Evolutionary conservation across 257 asterid species (phyloP).

Genomic region (Ocimum tenuiflorum): DNA sequence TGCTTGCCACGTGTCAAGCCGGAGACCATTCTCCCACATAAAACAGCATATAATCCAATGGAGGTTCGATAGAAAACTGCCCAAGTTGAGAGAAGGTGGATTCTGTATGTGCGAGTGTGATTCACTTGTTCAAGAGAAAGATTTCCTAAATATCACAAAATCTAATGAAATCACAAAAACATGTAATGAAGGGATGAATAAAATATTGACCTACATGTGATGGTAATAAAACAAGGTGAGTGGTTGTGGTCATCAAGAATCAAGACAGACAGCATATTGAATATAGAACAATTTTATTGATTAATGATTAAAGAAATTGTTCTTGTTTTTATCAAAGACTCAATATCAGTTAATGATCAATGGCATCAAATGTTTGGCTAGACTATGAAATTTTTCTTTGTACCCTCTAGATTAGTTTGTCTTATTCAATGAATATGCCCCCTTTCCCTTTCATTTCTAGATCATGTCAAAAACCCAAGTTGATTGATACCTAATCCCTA

Average conservation of each 20-base stretch:
- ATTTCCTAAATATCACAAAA: background rate
- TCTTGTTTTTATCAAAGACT: background rate
- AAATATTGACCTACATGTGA: background rate
- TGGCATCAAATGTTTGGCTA: conserved; percentile 7
- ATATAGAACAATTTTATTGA: background rate
- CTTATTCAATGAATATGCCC: background rate
- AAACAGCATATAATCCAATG: conserved; percentile 5
- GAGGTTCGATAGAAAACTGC: background rate
- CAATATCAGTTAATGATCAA: background rate
- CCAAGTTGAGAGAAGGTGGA: conserved; percentile 1
- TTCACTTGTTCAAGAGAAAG: conserved; percentile 1
- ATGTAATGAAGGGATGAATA: background rate
- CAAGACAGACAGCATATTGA: conserved; percentile 20
- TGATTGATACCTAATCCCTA: conserved; percentile 14
- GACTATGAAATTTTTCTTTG: background rate
- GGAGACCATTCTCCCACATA: background rate
- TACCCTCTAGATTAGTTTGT: conserved; percentile 16
- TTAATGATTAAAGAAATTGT: background rate
- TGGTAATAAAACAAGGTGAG: background rate
- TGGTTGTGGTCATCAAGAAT: conserved; percentile 18
- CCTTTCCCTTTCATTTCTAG: background rate
- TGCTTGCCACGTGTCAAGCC: conserved; percentile 8
- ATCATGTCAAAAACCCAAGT: background rate
- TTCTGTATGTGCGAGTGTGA: background rate
- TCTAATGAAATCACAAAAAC: background rate